Evolutionary conservation across 2,329 filamentous ascomycete genomes (phyloP).

Genomic region (Fusarium devonianum): DNA sequence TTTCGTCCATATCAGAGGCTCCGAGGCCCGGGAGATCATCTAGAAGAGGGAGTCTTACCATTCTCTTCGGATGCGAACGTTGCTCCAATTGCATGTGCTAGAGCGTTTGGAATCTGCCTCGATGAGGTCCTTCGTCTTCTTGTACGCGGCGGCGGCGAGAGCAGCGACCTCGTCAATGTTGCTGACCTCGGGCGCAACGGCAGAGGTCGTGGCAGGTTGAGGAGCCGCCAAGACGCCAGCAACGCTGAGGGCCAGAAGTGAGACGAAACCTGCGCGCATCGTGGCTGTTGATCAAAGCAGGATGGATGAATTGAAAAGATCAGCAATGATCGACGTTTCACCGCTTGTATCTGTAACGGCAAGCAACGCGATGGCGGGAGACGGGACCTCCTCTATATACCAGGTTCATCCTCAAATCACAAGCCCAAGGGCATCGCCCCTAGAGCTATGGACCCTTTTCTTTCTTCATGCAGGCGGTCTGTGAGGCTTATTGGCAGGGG

Average conservation of each 20-base stretch:
- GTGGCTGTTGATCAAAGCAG: constrained; percentile 12
- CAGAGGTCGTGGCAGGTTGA: constrained; percentile 12
- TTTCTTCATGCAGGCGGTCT: no score
- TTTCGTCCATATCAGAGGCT: no score
- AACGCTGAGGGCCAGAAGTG: constrained; percentile 36
- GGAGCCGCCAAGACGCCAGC: constrained; percentile 34
- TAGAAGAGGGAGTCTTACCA: constrained; percentile 40
- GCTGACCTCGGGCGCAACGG: constrained; percentile 29
- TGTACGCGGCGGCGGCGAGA: constrained; percentile 34
- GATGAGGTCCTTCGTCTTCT: constrained; percentile 34
- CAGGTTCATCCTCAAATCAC: no score
- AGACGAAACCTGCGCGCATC: constrained; percentile 34
- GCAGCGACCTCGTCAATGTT: constrained; percentile 32
- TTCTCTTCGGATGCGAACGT: constrained; percentile 43
- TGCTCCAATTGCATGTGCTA: constrained; percentile 41
- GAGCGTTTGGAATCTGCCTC: constrained; percentile 30
- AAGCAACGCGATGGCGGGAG: no score
- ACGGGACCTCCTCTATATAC: no score
- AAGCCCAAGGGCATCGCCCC: no score
- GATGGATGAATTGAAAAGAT: constrained; percentile 4
- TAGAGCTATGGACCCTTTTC: no score
- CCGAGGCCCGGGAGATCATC: no score
- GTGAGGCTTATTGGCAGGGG: no score
- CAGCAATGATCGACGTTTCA: constrained; percentile 18
- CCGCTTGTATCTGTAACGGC: constrained; percentile 1